phyloP scores from a whole-genome alignment of 257 asterid species.

The Solanum pennellii region DNA sequence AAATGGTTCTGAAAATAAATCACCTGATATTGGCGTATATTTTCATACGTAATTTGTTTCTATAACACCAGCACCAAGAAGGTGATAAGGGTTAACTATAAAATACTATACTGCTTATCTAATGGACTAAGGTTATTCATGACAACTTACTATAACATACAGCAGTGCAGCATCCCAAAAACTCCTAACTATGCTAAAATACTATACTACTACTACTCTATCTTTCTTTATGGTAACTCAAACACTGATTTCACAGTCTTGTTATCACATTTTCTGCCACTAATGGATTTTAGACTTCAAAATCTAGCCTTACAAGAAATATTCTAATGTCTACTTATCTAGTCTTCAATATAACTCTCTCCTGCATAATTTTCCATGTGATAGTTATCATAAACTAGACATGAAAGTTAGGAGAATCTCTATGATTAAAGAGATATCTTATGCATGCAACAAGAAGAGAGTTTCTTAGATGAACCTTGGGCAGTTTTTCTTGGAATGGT shows the following conservation, averaged over 20 bases:
- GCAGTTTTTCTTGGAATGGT: not conserved
- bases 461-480: not conserved
- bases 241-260: not conserved
- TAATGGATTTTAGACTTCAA: not conserved
- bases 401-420: not conserved
- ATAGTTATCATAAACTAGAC: not conserved
- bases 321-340: not conserved
- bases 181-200: not conserved
- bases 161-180: not conserved
- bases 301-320: not conserved
- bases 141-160: not conserved
- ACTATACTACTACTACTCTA: not conserved
- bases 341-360: not conserved
- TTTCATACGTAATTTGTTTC: not conserved
- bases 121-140: not conserved
- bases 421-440: not conserved
- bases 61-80: not conserved
- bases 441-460: not conserved
- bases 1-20: not conserved
- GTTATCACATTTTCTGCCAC: not conserved
- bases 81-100: not conserved
- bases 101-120: not conserved
- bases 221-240: not conserved
- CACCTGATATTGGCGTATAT: not conserved
- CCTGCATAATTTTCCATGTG: not conserved